Evolutionary conservation across 2,329 filamentous ascomycete genomes (phyloP), one percentile per base, ranked within the genome.

Genomic region (Botrytis fragariae): DNA sequence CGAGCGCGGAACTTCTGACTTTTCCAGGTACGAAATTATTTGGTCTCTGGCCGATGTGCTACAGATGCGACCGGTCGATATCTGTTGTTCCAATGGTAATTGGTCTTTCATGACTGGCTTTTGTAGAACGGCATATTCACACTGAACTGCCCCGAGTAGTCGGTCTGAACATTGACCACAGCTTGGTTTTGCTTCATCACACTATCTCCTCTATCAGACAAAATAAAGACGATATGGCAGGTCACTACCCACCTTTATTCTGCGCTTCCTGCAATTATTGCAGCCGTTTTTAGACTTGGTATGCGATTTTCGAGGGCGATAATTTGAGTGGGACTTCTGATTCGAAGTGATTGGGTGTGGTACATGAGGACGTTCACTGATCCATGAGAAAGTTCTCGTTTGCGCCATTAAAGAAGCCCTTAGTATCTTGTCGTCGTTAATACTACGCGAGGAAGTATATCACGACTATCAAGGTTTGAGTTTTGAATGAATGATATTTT

Each of bases 221-320:
- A 42, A 14, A 65, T 45, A 25, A 9, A 18, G 20, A 14, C 3
- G 29, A 37, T 9, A 25, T 25, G 22, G 8, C 18, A 22, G 25
- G 29, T 32, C 14, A 10, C n/a, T 39, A 69, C 54, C 45, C 22
- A 73, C 71, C 57, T 73, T 73, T 7, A 69, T 73, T 35, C 64
- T 69, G 64, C 71, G 71, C 44, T 61, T 51, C 32, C n/a, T 69
- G 29, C 71, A 73, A 16, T 61, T 73, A 10, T 69, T 9, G 35
- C 71, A 73, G 25, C 71, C 71, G 12, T 61, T 73, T 16, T 51
- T 48, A 29, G 71, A 73, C 54, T 73, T 73, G 20, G 51, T 48
- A 51, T 69, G 64, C 37, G 45, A n/a, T 62, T 60, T 69, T 29
- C 71, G n/a, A 20, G 71, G 22, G 25, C 64, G 32, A 62, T 51